phyloP scores from a whole-genome alignment of 2,329 filamentous ascomycete genomes.

The Paecilomyces dactylethromorphus region DNA sequence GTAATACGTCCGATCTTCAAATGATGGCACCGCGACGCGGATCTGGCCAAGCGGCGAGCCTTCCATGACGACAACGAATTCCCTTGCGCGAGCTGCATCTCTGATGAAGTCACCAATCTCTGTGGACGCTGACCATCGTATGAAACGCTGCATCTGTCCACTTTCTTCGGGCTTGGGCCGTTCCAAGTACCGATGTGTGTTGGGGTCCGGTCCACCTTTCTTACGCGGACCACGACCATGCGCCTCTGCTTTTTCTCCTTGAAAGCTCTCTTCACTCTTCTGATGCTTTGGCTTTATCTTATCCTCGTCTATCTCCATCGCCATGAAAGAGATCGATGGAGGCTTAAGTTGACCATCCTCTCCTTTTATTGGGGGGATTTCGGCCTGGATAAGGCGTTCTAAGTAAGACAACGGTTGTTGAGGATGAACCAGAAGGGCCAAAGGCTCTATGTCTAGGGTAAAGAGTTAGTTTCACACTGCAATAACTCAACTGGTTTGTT shows the following conservation, averaged over 20 bases:
- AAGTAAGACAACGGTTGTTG: constrained; percentile 89
- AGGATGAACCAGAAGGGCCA: constrained; percentile 79
- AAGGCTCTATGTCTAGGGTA: constrained; percentile 60
- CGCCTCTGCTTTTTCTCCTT: constrained; percentile 30
- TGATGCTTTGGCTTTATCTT: constrained; percentile 38
- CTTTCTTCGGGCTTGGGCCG: constrained; percentile 10
- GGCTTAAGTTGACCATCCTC: constrained; percentile 61
- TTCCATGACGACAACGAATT: constrained; percentile 80
- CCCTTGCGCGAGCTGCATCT: constrained; percentile 74
- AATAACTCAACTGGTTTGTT: background rate
- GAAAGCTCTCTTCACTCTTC: constrained; percentile 26
- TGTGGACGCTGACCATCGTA: constrained; percentile 81
- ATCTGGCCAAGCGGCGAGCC: constrained; percentile 59
- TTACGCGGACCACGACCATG: constrained; percentile 21
- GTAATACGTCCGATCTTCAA: constrained; percentile 86
- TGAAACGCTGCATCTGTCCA: constrained; percentile 56
- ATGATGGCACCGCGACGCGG: constrained; percentile 74
- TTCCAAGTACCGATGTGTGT: constrained; percentile 63
- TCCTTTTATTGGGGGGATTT: constrained; percentile 62
- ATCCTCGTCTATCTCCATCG: constrained; percentile 65
- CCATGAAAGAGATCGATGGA: constrained; percentile 71
- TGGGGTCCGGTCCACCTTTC: constrained; percentile 50
- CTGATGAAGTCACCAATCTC: constrained; percentile 93
- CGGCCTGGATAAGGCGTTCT: constrained; percentile 80
- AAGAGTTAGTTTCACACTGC: background rate